These are phyloP conservation scores for Xylaria hypoxylon DNA, from an alignment of 2,329 filamentous ascomycete genomes.

Conservation along the genomic window DNA sequence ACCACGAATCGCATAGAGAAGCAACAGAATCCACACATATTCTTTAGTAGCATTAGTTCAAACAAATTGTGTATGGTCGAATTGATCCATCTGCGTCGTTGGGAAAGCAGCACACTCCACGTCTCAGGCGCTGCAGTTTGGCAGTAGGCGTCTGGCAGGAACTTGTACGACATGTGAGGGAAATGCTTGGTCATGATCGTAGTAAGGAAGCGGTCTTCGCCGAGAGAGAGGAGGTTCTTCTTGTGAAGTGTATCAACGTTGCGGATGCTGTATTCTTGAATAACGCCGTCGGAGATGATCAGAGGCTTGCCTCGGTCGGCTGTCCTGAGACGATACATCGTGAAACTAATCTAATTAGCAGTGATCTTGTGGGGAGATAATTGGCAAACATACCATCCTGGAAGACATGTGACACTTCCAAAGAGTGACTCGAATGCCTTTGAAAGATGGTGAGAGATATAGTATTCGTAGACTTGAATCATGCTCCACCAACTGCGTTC, in stretches of 20 bases:
- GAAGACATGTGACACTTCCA: conserved; percentile 97
- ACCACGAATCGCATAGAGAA: conserved; percentile 99
- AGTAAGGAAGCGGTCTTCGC: conserved; percentile 88
- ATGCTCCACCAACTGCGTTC: conserved; percentile 98
- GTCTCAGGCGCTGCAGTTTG: conserved; percentile 93
- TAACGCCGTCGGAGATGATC: conserved; percentile 89
- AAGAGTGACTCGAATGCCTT: conserved; percentile 99
- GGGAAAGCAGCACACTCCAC: conserved; percentile 95
- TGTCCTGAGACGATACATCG: conserved; percentile 96
- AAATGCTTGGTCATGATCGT: conserved; percentile 99
- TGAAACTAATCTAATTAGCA: conserved; percentile 75
- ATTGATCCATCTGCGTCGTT: conserved; percentile 99
- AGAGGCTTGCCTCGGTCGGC: conserved; percentile 94
- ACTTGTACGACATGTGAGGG: conserved; percentile 95
- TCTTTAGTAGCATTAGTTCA: conserved; percentile 88
- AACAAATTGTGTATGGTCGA: conserved; percentile 97
- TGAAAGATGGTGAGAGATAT: conserved; percentile 95
- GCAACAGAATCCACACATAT: conserved; percentile 98
- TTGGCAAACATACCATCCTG: conserved; percentile 83
- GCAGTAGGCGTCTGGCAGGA: conserved; percentile 91
- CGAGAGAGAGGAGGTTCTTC: conserved; percentile 83
- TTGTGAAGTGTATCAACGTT: conserved; percentile 94
- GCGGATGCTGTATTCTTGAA: conserved; percentile 88
- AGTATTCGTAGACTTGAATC: conserved; percentile 99
- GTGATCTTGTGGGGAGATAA: conserved; percentile 45